Evolutionary conservation across 2,329 filamentous ascomycete genomes (phyloP).

Genomic region (Diplodia seriata): DNA sequence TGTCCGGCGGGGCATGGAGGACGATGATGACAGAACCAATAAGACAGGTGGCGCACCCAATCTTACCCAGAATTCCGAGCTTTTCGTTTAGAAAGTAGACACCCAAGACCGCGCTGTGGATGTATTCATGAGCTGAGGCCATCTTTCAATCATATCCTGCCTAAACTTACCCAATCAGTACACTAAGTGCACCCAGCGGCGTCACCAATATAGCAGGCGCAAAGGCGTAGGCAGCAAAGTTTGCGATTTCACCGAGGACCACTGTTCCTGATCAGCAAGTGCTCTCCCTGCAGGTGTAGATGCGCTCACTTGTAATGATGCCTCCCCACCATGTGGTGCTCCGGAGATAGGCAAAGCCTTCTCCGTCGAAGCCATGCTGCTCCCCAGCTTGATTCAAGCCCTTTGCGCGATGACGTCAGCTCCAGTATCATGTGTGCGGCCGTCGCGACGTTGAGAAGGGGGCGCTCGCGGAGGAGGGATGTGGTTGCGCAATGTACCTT

Average conservation of each 20-base stretch:
- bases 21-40: conserved; percentile 98
- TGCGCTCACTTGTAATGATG: conserved; percentile 78
- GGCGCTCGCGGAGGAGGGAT: conserved; percentile 8
- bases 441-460: background rate
- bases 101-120: conserved; percentile 68
- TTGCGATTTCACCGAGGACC: conserved; percentile 91
- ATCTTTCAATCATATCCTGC: background rate
- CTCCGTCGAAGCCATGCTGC: conserved; percentile 93
- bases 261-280: conserved; percentile 62
- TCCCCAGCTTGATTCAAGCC: conserved; percentile 90
- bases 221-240: conserved; percentile 98
- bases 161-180: conserved; percentile 75
- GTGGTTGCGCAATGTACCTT: conserved; percentile 68
- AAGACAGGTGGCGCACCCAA: conserved; percentile 94
- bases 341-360: conserved; percentile 91
- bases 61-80: conserved; percentile 86
- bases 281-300: background rate
- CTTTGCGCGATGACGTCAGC: conserved; percentile 53
- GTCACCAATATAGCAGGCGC: conserved; percentile 98
- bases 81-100: conserved; percentile 93
- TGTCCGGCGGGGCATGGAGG: conserved; percentile 92
- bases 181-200: conserved; percentile 89
- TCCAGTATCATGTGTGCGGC: background rate
- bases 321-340: conserved; percentile 98
- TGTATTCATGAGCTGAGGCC: conserved; percentile 33